Evolutionary conservation across 768 basidiomycete genomes (phyloP).

Genomic region (Podaxis sp.): DNA sequence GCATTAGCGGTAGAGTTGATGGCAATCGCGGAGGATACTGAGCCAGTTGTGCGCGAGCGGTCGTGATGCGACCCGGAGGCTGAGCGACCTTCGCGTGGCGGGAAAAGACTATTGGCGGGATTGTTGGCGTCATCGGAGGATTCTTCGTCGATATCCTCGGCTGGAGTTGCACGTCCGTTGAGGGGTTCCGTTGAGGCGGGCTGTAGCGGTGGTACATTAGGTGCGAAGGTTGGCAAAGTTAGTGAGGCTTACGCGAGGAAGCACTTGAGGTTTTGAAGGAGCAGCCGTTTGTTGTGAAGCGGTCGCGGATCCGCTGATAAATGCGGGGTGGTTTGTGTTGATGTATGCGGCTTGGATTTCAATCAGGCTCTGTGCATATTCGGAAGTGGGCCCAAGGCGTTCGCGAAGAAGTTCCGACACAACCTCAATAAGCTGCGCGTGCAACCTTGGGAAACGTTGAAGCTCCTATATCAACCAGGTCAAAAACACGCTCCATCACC

Average conservation of each 20-base stretch:
- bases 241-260: conserved; percentile 47
- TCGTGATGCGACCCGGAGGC: conserved; percentile 77
- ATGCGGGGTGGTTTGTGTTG: conserved; percentile 97
- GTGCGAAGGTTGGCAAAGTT: conserved; percentile 8
- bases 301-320: conserved; percentile 73
- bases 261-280: conserved; percentile 38
- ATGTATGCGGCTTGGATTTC: conserved; percentile 98
- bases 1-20: conserved; percentile 14
- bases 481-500: background rate
- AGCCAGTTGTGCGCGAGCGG: conserved; percentile 43
- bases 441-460: conserved; percentile 90
- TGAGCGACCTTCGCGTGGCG: conserved; percentile 57
- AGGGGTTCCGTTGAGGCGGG: conserved; percentile 60
- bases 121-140: conserved; percentile 52
- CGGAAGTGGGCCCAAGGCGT: conserved; percentile 91
- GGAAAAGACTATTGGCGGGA: conserved; percentile 44
- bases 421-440: conserved; percentile 91
- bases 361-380: conserved; percentile 95
- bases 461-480: conserved; percentile 61
- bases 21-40: conserved; percentile 30
- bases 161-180: conserved; percentile 43
- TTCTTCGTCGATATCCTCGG: conserved; percentile 51
- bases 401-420: conserved; percentile 96
- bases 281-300: conserved; percentile 46
- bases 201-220: conserved; percentile 29